phyloP scores from a whole-genome alignment of 768 basidiomycete genomes.

The Russula ochroleuca region DNA sequence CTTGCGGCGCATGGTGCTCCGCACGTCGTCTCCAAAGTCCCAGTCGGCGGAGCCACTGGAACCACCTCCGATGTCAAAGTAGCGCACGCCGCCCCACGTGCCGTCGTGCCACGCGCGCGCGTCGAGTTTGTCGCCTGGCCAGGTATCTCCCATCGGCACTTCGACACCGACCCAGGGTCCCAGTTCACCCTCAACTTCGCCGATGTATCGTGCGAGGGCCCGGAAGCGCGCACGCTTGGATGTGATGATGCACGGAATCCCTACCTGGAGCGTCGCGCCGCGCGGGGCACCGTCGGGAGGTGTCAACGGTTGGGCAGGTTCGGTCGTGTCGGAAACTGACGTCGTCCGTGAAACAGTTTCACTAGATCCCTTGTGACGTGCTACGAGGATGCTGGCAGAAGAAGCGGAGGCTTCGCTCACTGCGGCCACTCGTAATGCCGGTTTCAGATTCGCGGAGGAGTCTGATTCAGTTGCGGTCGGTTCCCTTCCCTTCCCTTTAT shows the following conservation, averaged over 20 bases:
- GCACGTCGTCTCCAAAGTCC: slow-evolving; percentile 49
- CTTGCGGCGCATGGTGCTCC: slow-evolving; percentile 43
- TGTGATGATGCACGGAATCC: slow-evolving; percentile 87
- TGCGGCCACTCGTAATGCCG: not conserved
- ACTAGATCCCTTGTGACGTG: slow-evolving; percentile 37
- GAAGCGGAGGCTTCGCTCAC: slow-evolving; percentile 24
- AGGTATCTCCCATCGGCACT: slow-evolving; percentile 64
- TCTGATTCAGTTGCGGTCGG: slow-evolving; percentile 24
- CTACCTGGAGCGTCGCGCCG: slow-evolving; percentile 76
- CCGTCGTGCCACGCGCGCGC: slow-evolving; percentile 88
- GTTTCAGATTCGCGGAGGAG: not conserved
- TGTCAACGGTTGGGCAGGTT: slow-evolving; percentile 10
- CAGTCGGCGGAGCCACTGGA: slow-evolving; percentile 59
- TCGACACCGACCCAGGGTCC: slow-evolving; percentile 93
- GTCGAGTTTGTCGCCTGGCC: slow-evolving; percentile 47
- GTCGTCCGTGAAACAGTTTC: slow-evolving; percentile 35
- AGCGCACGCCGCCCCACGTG: slow-evolving; percentile 72
- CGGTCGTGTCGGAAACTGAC: slow-evolving; percentile 20
- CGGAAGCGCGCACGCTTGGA: slow-evolving; percentile 80
- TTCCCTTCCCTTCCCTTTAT: slow-evolving; percentile 27
- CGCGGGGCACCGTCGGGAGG: slow-evolving; percentile 35
- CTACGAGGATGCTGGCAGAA: slow-evolving; percentile 32
- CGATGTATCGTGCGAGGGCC: slow-evolving; percentile 84
- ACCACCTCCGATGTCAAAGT: slow-evolving; percentile 76
- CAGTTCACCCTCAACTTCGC: slow-evolving; percentile 72